A percentile compares a stretch with the other conserved stretches of the same genome.
Evolutionary conservation across 1,284 basidiomycete genomes (phyloP).

Genomic region (Puccinia hordei): DNA sequence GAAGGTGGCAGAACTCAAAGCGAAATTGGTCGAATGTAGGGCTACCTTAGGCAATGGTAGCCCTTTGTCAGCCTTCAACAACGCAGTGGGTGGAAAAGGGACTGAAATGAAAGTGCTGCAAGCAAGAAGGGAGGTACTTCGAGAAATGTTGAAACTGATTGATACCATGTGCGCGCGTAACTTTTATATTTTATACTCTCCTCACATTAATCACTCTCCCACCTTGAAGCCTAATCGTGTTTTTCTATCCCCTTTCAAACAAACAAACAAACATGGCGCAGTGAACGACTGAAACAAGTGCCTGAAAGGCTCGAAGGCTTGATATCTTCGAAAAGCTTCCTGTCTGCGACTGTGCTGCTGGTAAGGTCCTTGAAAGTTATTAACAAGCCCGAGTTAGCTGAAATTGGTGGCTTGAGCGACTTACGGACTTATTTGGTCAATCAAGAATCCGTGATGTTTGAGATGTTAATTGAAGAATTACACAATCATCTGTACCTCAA

Average conservation of each 20-base stretch:
- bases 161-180: conserved; percentile 50
- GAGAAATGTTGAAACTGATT: conserved; percentile 50
- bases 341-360: conserved; percentile 85
- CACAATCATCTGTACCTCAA: conserved; percentile 98
- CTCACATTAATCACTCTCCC: neutral
- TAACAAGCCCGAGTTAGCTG: conserved; percentile 86
- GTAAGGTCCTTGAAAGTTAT: conserved; percentile 86
- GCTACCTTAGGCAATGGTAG: conserved; percentile 34
- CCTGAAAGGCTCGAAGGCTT: conserved; percentile 89
- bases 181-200: neutral
- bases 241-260: neutral
- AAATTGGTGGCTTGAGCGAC: conserved; percentile 90
- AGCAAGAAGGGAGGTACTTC: conserved; percentile 40
- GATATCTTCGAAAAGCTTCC: conserved; percentile 91
- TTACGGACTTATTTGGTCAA: conserved; percentile 78
- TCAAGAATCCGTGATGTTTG: conserved; percentile 84
- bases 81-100: conserved; percentile 44
- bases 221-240: conserved; percentile 32
- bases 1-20: conserved; percentile 40
- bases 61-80: conserved; percentile 26
- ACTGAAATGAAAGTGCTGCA: conserved; percentile 45
- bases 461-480: conserved; percentile 92
- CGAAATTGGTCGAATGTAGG: conserved; percentile 42
- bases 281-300: conserved; percentile 84
- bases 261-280: conserved; percentile 58